Percentiles rank a stretch among this genome's conserved stretches.
Conservation (phyloP, 305 asterid species). For the Ruellia speciosa region DNA sequence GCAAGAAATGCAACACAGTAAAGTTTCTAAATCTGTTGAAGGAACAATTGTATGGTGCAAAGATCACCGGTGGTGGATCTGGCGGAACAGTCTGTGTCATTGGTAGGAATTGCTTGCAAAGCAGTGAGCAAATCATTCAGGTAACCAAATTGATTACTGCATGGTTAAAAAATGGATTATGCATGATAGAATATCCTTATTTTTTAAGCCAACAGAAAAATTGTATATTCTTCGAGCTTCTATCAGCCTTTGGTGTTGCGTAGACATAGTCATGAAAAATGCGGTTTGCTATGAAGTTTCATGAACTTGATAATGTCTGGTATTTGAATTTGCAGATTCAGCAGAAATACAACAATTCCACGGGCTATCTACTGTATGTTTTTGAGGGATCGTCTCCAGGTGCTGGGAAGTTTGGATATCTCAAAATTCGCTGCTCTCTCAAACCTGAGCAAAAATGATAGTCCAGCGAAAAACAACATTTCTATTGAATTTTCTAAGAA, state of each 20-base stretch:
- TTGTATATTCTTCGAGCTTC: too few relatives aligned
- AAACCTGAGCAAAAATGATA: too few relatives aligned
- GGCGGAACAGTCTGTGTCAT: conserved; percentile 90
- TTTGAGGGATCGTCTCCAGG: conserved; percentile 97
- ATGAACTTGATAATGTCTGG: neutral
- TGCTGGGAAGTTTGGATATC: conserved; percentile 79
- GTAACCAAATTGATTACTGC: conserved; percentile 21
- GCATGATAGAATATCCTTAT: neutral
- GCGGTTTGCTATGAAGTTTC: too few relatives aligned
- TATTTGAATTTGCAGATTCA: conserved; percentile 51
- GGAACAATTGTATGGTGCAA: conserved; percentile 88
- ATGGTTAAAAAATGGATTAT: neutral
- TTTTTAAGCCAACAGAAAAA: too few relatives aligned
- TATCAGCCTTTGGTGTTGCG: too few relatives aligned
- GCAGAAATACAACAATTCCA: conserved; percentile 60
- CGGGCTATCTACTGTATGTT: conserved; percentile 65
- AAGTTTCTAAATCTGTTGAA: conserved; percentile 46
- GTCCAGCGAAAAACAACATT: too few relatives aligned
- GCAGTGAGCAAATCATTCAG: conserved; percentile 81
- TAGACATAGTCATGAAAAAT: too few relatives aligned
- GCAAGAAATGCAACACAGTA: conserved; percentile 84
- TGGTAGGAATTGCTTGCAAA: conserved; percentile 67
- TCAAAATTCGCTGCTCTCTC: conserved; percentile 50
- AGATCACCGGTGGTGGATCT: conserved; percentile 96
- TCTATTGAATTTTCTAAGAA: too few relatives aligned